A percentile compares a stretch with the other conserved stretches of the same genome.
phyloP scores from a whole-genome alignment of 352 stramenopile species.

The Phytophthora constricta region DNA sequence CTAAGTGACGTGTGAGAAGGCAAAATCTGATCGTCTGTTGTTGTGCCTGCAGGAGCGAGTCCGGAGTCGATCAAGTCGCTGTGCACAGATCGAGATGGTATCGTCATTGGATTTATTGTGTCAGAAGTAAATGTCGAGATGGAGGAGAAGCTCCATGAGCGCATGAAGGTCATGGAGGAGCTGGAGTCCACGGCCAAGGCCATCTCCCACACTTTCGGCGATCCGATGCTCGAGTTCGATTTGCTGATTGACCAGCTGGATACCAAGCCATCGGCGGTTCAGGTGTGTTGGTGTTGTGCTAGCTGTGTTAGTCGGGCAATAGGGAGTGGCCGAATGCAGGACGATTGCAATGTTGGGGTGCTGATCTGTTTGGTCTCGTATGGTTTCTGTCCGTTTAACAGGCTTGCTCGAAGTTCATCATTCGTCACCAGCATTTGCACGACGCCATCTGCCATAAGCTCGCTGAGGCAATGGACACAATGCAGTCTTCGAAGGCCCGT shows the following conservation, averaged over 20 bases:
- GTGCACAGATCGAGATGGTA: constrained; percentile 81
- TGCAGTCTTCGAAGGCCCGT: constrained; percentile 71
- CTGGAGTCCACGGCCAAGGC: constrained; percentile 74
- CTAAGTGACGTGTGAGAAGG: constrained; percentile 16
- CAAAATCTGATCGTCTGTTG: too few relatives aligned
- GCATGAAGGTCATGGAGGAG: constrained; percentile 85
- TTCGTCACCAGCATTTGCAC: constrained; percentile 79
- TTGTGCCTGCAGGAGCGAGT: constrained; percentile 60
- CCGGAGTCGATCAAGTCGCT: constrained; percentile 86
- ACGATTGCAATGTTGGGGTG: constrained; percentile 15
- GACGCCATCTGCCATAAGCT: constrained; percentile 76
- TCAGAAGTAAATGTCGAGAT: constrained; percentile 89
- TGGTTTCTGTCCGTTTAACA: constrained; percentile 27
- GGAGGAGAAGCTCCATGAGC: constrained; percentile 77
- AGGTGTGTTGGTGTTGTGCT: constrained; percentile 49
- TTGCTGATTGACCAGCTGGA: constrained; percentile 85
- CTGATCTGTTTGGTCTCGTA: constrained; percentile 1
- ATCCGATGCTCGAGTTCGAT: constrained; percentile 88
- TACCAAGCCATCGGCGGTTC: constrained; percentile 86
- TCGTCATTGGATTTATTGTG: constrained; percentile 89
- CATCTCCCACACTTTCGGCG: constrained; percentile 80
- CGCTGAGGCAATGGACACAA: constrained; percentile 63
- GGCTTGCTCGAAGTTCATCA: constrained; percentile 86
- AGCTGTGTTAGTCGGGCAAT: not conserved
- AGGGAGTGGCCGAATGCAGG: not conserved